These are phyloP conservation scores for Solanum appendiculatum DNA, from an alignment of 257 asterid species.

Conservation along the genomic window DNA sequence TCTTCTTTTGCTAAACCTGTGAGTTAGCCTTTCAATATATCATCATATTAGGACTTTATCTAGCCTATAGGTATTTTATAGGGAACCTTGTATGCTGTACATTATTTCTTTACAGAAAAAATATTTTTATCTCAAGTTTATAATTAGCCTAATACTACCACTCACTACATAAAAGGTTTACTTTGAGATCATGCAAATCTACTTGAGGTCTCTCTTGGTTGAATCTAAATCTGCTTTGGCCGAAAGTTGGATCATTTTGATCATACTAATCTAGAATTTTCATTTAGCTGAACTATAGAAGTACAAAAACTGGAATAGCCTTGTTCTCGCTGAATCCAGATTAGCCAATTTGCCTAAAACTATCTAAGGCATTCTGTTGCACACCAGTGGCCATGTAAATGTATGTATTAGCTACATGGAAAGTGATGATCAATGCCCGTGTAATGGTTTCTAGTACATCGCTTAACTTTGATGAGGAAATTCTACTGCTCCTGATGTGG, in stretches of 20 bases:
- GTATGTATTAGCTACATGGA: not conserved
- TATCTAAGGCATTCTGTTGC: not conserved
- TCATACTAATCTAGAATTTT: not conserved
- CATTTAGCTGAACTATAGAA: not conserved
- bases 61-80: not conserved
- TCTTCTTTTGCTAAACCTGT: not conserved
- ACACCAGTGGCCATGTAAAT: not conserved
- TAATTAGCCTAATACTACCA: not conserved
- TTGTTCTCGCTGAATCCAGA: not conserved
- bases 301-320: not conserved
- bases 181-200: not conserved
- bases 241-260: not conserved
- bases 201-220: not conserved
- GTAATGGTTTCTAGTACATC: not conserved
- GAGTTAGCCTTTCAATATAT: not conserved
- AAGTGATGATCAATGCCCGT: not conserved
- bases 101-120: not conserved
- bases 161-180: not conserved
- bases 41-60: not conserved
- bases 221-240: not conserved
- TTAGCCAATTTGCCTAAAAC: not conserved
- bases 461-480: not conserved
- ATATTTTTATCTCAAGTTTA: not conserved
- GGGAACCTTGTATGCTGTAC: not conserved
- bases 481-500: not conserved